Evolutionary conservation across 2,329 filamentous ascomycete species (phyloP), one percentile per base, ranked within the genome.

Genomic region (Alternaria arborescens): DNA sequence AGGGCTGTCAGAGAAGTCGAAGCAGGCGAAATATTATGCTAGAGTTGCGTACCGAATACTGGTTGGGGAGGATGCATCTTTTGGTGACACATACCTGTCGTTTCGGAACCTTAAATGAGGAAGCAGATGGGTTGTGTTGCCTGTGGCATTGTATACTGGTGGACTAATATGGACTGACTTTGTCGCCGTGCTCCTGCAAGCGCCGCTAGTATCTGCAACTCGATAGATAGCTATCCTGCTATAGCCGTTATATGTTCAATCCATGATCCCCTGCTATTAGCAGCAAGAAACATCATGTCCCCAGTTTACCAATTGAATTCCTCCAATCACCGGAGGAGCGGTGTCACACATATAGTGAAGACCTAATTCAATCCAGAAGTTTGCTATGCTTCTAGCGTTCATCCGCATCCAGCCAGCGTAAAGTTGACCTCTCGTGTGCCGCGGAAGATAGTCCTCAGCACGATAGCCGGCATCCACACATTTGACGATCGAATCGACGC

Each of bases 11-110:
- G 60, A 73, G 2, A 66, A 60, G 12, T 14, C 60, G 14, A 32
- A n/a, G 18, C 55, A 65, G 40, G 75, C 76, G 11, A 61, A 71
- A 16, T 36, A 61, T 8, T 79, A 77, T 67, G 77, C 77, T 3
- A 75, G 52, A 22, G 52, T 67, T 3, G 62, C 68, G n/a, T 80
- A 78, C 60, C 68, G 51, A 46, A 71, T 80, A 2, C 66, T 71
- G 42, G 62, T 79, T 32, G 77, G 78, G 0, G 78, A 80, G 60
- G 73, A 77, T 28, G n/a, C 16, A 14, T 51, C 47, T 8, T 51
- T 51, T 1, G 47, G 38, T 11, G 47, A 51, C 47, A n/a, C 16
- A 51, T 8, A 22, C 47, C 5, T 8, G 14, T 26, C 22, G 26
- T 40, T 32, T 5, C 26, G 38, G 32, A 1, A 16, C 1, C 1